Evolutionary conservation across 2,329 filamentous ascomycete genomes (phyloP).

Genomic region (Colletotrichum caudatum): DNA sequence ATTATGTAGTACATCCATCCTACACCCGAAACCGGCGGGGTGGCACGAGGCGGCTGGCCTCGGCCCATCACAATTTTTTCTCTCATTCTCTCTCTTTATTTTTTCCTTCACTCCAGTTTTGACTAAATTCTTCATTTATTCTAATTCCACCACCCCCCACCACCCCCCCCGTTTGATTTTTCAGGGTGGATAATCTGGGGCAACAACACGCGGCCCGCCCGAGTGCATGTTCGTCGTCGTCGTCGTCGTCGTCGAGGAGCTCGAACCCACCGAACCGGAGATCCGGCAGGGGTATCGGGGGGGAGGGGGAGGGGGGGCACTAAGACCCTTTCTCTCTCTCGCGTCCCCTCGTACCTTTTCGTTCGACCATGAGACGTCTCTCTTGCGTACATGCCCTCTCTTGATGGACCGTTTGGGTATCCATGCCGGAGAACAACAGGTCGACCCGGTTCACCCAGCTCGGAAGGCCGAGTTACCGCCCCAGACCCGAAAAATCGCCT

Average conservation of each 20-base stretch:
- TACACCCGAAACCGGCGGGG: slow-evolving; percentile 4
- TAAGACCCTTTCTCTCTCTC: slow-evolving; percentile 28
- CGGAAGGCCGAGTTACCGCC: slow-evolving; percentile 17
- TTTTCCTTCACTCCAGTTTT: neutral
- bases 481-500: neutral
- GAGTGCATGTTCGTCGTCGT: neutral
- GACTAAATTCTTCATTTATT: neutral
- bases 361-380: neutral
- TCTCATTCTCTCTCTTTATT: neutral
- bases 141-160: too few relatives aligned
- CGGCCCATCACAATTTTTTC: slow-evolving; percentile 17
- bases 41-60: slow-evolving; percentile 36
- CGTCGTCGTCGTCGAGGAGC: neutral
- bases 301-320: neutral
- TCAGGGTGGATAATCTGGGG: slow-evolving; percentile 37
- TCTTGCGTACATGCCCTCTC: slow-evolving; percentile 1
- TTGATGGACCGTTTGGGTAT: neutral
- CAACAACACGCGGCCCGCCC: slow-evolving; percentile 32
- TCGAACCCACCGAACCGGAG: slow-evolving; percentile 26
- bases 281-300: slow-evolving; percentile 26
- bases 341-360: slow-evolving; percentile 18
- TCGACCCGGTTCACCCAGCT: slow-evolving; percentile 10
- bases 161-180: neutral
- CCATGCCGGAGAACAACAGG: neutral
- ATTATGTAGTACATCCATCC: too few relatives aligned